Conservation (phyloP, 768 basidiomycete species). For the Tricholoma bakamatsutake region DNA sequence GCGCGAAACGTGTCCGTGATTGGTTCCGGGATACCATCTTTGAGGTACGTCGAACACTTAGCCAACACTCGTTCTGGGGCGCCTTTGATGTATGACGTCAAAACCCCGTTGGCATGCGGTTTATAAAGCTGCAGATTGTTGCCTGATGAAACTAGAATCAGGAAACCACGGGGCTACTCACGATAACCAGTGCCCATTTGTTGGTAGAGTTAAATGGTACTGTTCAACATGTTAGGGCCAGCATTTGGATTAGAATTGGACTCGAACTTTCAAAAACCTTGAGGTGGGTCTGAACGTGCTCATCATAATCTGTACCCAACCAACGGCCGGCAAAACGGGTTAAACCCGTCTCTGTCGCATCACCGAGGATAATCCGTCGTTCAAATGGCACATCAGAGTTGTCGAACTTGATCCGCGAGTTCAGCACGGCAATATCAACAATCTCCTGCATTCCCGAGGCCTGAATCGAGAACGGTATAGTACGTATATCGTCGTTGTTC, state of each 20-base stretch:
- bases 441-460: constrained; percentile 60
- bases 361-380: constrained; percentile 56
- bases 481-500: constrained; percentile 59
- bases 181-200: constrained; percentile 69
- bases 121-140: constrained; percentile 43
- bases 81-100: constrained; percentile 60
- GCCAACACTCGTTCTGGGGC: constrained; percentile 65
- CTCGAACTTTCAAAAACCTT: constrained; percentile 55
- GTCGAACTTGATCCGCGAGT: constrained; percentile 69
- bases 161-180: constrained; percentile 23
- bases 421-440: constrained; percentile 57
- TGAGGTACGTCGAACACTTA: constrained; percentile 56
- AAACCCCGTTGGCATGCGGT: constrained; percentile 38
- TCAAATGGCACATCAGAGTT: constrained; percentile 56
- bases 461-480: constrained; percentile 41
- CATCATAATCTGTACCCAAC: constrained; percentile 47
- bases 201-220: constrained; percentile 71
- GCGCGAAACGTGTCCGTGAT: constrained; percentile 51
- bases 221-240: constrained; percentile 7
- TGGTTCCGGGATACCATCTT: constrained; percentile 40
- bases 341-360: constrained; percentile 73
- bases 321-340: constrained; percentile 60
- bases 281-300: constrained; percentile 39
- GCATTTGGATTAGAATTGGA: neutral
- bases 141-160: constrained; percentile 1